These are phyloP conservation scores for Picea glauca DNA, from an alignment of 75 land plant species.

Conservation along the genomic window DNA sequence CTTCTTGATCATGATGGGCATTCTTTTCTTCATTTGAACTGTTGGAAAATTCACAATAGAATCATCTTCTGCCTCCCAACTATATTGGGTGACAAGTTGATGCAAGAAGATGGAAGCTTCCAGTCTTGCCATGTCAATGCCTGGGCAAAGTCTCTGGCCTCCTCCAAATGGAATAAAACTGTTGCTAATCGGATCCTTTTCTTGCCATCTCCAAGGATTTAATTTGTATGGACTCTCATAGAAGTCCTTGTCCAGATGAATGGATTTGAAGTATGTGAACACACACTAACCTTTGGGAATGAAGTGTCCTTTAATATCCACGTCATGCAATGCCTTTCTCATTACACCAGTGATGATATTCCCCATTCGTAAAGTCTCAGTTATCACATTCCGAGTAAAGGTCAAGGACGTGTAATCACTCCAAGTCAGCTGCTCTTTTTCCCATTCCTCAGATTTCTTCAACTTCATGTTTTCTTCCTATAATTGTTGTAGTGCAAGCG, in stretches of 20 bases:
- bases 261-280: conserved; percentile 49
- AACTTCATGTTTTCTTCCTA: too few species aligned
- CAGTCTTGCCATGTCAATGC: conserved; percentile 56
- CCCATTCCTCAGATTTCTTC: too few species aligned
- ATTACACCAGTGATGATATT: conserved; percentile 60
- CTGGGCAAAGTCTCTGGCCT: conserved; percentile 73
- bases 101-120: conserved; percentile 68
- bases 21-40: conserved; percentile 47
- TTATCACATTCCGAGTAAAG: too few species aligned
- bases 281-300: conserved; percentile 76
- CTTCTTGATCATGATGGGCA: conserved; percentile 38
- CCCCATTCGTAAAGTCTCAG: conserved; percentile 56
- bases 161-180: conserved; percentile 76
- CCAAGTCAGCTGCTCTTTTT: too few species aligned
- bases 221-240: conserved; percentile 49
- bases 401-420: too few species aligned
- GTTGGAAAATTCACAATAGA: conserved; percentile 52
- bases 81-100: conserved; percentile 54
- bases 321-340: conserved; percentile 59
- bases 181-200: conserved; percentile 19
- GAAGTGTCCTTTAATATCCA: conserved; percentile 38
- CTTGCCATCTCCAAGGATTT: conserved; percentile 76
- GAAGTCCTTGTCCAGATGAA: conserved; percentile 52
- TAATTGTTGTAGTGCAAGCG: too few species aligned
- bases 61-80: conserved; percentile 48